Evolutionary conservation across 768 basidiomycete genomes (phyloP).

Genomic region (Hemileccinum rubropunctum): DNA sequence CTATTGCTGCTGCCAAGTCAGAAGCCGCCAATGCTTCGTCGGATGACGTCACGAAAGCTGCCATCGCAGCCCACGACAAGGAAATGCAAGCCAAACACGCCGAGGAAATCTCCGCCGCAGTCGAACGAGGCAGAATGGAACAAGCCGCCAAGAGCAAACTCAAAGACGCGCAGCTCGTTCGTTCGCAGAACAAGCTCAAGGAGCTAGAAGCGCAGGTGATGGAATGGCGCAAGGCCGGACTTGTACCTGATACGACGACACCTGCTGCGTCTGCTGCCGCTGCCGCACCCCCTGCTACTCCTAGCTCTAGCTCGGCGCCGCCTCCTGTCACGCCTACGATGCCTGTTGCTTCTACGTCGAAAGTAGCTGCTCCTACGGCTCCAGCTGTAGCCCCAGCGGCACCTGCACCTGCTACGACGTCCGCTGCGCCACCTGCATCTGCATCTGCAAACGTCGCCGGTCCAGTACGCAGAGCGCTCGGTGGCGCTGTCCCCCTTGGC

Average conservation of each 20-base stretch:
- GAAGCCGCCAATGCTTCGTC: conserved; percentile 26
- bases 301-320: conserved; percentile 10
- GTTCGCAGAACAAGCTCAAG: conserved; percentile 59
- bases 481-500: conserved; percentile 27
- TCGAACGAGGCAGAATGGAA: conserved; percentile 70
- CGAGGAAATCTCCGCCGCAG: conserved; percentile 59
- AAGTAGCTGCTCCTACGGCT: conserved; percentile 2
- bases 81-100: conserved; percentile 45
- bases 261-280: conserved; percentile 24
- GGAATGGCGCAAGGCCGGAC: conserved; percentile 51
- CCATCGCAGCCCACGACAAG: conserved; percentile 48
- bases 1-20: conserved; percentile 43
- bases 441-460: conserved; percentile 23
- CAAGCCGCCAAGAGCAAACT: conserved; percentile 57
- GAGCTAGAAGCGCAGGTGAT: conserved; percentile 64
- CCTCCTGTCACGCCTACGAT: conserved; percentile 28
- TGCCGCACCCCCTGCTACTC: conserved; percentile 17
- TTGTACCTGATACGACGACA: conserved; percentile 40
- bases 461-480: conserved; percentile 32
- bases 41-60: conserved; percentile 40
- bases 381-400: conserved; percentile 17
- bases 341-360: conserved; percentile 27
- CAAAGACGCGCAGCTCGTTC: conserved; percentile 69
- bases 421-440: conserved; percentile 16
- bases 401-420: not conserved